Percentiles rank a stretch among this genome's conserved stretches.
Evolutionary conservation across 1,139 yeast species (phyloP).

Genomic region (Hansenula sp.): DNA sequence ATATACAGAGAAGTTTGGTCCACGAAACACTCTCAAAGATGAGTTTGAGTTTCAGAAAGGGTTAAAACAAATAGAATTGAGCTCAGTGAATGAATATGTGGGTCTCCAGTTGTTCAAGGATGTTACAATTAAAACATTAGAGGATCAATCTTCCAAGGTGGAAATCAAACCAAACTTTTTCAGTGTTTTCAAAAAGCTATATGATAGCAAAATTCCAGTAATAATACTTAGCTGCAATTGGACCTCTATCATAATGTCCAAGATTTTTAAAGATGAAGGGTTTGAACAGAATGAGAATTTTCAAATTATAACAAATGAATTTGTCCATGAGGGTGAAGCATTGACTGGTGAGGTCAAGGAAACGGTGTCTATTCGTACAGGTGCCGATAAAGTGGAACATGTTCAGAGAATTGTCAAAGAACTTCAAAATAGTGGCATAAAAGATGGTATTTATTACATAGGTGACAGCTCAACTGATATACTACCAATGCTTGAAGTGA

Average conservation of each 20-base stretch:
- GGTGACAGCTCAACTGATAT: slow-evolving; percentile 71
- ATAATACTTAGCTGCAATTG: slow-evolving; percentile 61
- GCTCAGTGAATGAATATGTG: slow-evolving; percentile 46
- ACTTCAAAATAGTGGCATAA: slow-evolving; percentile 3
- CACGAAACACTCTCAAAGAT: slow-evolving; percentile 24
- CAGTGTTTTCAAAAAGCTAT: slow-evolving; percentile 30
- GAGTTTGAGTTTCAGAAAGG: slow-evolving; percentile 45
- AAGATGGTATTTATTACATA: slow-evolving; percentile 36
- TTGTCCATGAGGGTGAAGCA: slow-evolving; percentile 34
- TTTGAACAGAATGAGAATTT: slow-evolving; percentile 22
- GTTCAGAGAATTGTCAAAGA: slow-evolving; percentile 22
- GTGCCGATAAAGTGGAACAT: slow-evolving; percentile 45
- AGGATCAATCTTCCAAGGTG: slow-evolving; percentile 33
- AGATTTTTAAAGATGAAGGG: slow-evolving; percentile 34
- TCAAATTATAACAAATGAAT: slow-evolving; percentile 43
- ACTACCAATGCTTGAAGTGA: slow-evolving; percentile 45
- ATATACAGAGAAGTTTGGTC: slow-evolving; percentile 23
- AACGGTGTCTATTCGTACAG: slow-evolving; percentile 41
- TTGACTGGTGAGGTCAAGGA: slow-evolving; percentile 37
- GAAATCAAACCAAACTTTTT: slow-evolving; percentile 40
- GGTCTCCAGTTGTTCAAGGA: slow-evolving; percentile 40
- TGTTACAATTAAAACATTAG: slow-evolving; percentile 31
- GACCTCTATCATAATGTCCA: slow-evolving; percentile 48
- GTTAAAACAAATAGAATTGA: slow-evolving; percentile 41
- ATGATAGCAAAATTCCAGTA: slow-evolving; percentile 30